Percentiles rank a stretch among this genome's conserved stretches.
These are phyloP conservation scores for Myxozyma vanderwaltii DNA, from an alignment of 805 yeast species.

Conservation along the genomic window DNA sequence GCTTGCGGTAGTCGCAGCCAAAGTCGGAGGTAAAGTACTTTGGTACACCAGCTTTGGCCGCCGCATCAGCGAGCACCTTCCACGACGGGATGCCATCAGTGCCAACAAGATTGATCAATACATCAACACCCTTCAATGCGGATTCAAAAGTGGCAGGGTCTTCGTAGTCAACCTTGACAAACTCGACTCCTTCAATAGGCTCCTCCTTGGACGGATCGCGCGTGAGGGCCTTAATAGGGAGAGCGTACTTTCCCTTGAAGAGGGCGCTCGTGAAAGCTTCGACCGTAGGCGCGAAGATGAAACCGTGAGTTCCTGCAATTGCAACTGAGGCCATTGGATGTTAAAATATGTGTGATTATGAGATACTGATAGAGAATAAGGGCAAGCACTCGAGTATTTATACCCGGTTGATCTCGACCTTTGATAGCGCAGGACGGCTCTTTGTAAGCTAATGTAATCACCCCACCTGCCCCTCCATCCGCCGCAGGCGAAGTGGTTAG, in stretches of 20 bases:
- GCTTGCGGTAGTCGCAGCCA: slow-evolving; percentile 48
- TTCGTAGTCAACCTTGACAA: slow-evolving; percentile 18
- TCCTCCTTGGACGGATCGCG: slow-evolving; percentile 43
- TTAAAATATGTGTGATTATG: too few relatives aligned
- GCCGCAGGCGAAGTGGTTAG: too few relatives aligned
- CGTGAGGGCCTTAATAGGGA: slow-evolving; percentile 57
- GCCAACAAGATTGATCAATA: slow-evolving; percentile 51
- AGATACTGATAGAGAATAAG: too few relatives aligned
- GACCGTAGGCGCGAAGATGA: slow-evolving; percentile 53
- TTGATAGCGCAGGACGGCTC: too few relatives aligned
- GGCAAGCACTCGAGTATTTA: too few relatives aligned
- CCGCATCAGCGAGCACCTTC: slow-evolving; percentile 45
- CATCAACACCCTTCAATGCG: slow-evolving; percentile 53
- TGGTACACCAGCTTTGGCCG: slow-evolving; percentile 49
- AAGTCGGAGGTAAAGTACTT: slow-evolving; percentile 63
- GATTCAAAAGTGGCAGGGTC: slow-evolving; percentile 36
- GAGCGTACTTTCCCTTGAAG: slow-evolving; percentile 48
- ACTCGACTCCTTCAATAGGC: slow-evolving; percentile 16
- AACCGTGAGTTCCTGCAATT: slow-evolving; percentile 56
- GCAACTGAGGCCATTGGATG: slow-evolving; percentile 47
- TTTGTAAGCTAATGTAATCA: background rate
- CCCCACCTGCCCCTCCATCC: background rate
- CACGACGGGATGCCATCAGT: slow-evolving; percentile 44
- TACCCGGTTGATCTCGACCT: too few relatives aligned
- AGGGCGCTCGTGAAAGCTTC: slow-evolving; percentile 49